These are phyloP conservation scores for Rutstroemia sp. DNA, from an alignment of 2,329 filamentous ascomycete species.

Conservation along the genomic window DNA sequence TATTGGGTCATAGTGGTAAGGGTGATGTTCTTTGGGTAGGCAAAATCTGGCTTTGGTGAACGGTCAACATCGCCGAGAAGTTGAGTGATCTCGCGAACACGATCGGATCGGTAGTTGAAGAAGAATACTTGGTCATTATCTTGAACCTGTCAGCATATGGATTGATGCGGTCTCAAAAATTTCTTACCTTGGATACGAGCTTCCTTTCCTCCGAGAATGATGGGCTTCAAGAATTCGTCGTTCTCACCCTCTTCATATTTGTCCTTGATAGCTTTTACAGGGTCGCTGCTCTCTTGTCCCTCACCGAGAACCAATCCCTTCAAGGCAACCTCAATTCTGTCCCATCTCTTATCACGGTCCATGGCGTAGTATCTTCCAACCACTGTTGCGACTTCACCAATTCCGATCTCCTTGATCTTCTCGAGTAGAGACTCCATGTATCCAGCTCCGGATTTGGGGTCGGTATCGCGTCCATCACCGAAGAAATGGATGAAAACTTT, in stretches of 20 bases:
- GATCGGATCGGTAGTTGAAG: constrained; percentile 99
- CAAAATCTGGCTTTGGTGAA: constrained; percentile 83
- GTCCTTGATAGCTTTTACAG: constrained; percentile 78
- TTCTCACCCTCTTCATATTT: constrained; percentile 83
- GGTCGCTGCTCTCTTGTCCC: constrained; percentile 78
- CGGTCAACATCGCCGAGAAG: constrained; percentile 87
- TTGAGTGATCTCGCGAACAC: constrained; percentile 92
- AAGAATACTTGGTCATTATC: constrained; percentile 95
- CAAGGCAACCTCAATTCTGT: constrained; percentile 81
- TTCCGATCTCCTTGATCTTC: constrained; percentile 73
- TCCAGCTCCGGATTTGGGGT: constrained; percentile 84
- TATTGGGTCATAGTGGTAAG: constrained; percentile 98
- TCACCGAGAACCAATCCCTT: constrained; percentile 78
- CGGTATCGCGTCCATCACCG: constrained; percentile 93
- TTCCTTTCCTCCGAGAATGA: constrained; percentile 85
- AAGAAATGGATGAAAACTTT: constrained; percentile 99
- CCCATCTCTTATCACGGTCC: constrained; percentile 99
- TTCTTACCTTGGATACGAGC: constrained; percentile 70
- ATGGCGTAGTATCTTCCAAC: constrained; percentile 97
- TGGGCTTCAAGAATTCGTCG: constrained; percentile 97
- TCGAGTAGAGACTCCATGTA: constrained; percentile 85
- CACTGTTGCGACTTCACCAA: constrained; percentile 83
- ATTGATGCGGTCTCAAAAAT: background rate
- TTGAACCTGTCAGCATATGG: constrained; percentile 29
- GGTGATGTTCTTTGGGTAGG: constrained; percentile 80